Evolutionary conservation across 352 stramenopile species (phyloP).

Genomic region (Plasmopara viticola): DNA sequence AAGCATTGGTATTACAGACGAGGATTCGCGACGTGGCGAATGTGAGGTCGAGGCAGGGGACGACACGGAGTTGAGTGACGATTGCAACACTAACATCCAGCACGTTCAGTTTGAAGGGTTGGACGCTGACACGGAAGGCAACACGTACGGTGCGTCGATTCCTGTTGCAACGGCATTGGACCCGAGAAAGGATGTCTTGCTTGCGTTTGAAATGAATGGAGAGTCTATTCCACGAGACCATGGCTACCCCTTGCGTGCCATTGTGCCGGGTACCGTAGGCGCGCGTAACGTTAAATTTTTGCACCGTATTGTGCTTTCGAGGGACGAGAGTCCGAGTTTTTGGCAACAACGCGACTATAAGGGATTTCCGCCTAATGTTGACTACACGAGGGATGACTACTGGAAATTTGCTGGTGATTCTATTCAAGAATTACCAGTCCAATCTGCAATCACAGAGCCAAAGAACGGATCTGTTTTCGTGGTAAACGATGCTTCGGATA

Average conservation of each 20-base stretch:
- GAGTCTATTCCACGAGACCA: conserved; percentile 91
- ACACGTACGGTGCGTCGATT: conserved; percentile 85
- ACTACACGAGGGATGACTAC: conserved; percentile 81
- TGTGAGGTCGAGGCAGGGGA: conserved; percentile 48
- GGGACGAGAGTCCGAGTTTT: conserved; percentile 81
- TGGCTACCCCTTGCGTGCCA: conserved; percentile 93
- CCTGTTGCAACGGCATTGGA: conserved; percentile 92
- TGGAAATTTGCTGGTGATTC: conserved; percentile 82
- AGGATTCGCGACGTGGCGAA: conserved; percentile 44
- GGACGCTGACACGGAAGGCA: conserved; percentile 77
- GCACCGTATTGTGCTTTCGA: conserved; percentile 81
- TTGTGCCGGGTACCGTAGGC: conserved; percentile 93
- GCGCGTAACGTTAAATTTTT: conserved; percentile 97
- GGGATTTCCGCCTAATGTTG: conserved; percentile 77
- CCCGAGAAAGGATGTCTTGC: conserved; percentile 92
- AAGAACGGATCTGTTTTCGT: conserved; percentile 43
- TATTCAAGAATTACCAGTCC: conserved; percentile 89
- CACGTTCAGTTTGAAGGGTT: conserved; percentile 84
- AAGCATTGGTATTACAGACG: conserved; percentile 77
- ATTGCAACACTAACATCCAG: conserved; percentile 67
- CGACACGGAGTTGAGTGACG: conserved; percentile 46
- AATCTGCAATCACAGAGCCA: conserved; percentile 87
- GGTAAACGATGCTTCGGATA: conserved; percentile 51
- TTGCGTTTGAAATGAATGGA: conserved; percentile 99
- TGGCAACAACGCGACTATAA: conserved; percentile 93